Base-by-base conservation (phyloP, 257 asterid species). In the Handroanthus guayacan region DNA sequence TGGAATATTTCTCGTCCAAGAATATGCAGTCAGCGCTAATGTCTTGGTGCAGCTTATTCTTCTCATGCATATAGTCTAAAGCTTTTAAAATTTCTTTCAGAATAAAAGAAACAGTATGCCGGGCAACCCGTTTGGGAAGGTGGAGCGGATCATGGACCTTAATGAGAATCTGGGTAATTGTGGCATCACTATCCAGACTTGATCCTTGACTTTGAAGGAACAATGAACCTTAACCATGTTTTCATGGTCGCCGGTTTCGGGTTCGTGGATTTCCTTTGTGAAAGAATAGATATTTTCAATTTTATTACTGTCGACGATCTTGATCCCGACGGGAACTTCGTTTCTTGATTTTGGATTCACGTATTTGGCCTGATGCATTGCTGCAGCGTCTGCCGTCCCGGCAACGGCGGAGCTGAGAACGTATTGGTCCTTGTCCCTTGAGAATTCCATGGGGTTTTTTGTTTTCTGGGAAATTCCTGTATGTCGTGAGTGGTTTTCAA, bases 111-210 rank as follows among this genome's bases (percentile, higher is more conserved):
- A 55, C 79, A 2, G 44, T 3, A 6, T 55, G 41, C 17, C 36
- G 25, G 74, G 79, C 58, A 75, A n/a, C 74, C 73, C 66, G 0
- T 6, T 2, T 20, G 43, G 72, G 3, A 67, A 67, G 25, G 44
- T 47, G 38, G 67, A 39, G 9, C 58, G 60, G 10, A 66, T 43
- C 5, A 52, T 5, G 1, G 65, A 52, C 5, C 65, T 6, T 10
- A 39, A 6, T 1, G 73, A 67, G 3, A 51, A 17, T 9, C 65
- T 16, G 10, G 67, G 67, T 5, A 67, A n/a, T 13, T 39, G 73
- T 0, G 79, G 45, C 57, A 51, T 75, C 73, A 65, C 11, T 10
- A 75, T 31, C 79, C 79, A 75, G 45, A 75, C 73, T 1, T 13
- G 31, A 1, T 65, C 57, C 1, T 11, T 14, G 16, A 25, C 6